phyloP scores from a whole-genome alignment of 2,329 filamentous ascomycete genomes.

The Scolecobasidium constrictum region DNA sequence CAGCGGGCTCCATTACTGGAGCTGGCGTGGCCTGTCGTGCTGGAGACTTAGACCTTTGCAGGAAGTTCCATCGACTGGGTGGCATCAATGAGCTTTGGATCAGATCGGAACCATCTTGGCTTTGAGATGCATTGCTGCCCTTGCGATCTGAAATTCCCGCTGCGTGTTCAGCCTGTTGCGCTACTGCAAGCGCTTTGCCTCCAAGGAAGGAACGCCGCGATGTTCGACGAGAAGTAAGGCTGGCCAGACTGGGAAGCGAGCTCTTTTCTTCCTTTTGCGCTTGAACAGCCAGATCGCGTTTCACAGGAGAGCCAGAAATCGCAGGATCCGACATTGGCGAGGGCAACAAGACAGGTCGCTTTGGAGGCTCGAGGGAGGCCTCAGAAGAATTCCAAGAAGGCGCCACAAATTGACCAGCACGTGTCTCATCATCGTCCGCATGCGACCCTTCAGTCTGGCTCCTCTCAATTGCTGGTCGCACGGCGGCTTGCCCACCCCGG shows the following conservation, averaged over 20 bases:
- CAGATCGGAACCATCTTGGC: no score
- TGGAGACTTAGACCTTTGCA: constrained; percentile 37
- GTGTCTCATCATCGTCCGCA: background rate
- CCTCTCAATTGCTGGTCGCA: constrained; percentile 17
- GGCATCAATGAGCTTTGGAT: constrained; percentile 24
- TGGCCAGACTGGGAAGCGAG: background rate
- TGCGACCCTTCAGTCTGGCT: background rate
- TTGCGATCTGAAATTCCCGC: no score
- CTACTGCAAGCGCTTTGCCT: background rate
- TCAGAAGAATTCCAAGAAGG: background rate
- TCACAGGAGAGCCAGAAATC: background rate
- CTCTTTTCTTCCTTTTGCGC: background rate
- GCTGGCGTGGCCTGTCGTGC: constrained; percentile 29
- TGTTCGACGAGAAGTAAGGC: background rate
- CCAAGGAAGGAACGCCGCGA: constrained; percentile 8
- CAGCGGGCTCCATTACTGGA: constrained; percentile 22
- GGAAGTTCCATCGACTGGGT: constrained; percentile 46
- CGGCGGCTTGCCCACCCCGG: constrained; percentile 28
- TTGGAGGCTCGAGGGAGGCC: background rate
- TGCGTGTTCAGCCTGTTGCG: background rate
- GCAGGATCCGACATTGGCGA: constrained; percentile 9
- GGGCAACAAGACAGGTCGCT: constrained; percentile 6
- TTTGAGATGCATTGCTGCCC: no score
- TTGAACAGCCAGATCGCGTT: background rate
- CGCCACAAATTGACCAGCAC: background rate